Base-by-base conservation (phyloP, 768 basidiomycete genomes). In the Amanita molliuscula region DNA sequence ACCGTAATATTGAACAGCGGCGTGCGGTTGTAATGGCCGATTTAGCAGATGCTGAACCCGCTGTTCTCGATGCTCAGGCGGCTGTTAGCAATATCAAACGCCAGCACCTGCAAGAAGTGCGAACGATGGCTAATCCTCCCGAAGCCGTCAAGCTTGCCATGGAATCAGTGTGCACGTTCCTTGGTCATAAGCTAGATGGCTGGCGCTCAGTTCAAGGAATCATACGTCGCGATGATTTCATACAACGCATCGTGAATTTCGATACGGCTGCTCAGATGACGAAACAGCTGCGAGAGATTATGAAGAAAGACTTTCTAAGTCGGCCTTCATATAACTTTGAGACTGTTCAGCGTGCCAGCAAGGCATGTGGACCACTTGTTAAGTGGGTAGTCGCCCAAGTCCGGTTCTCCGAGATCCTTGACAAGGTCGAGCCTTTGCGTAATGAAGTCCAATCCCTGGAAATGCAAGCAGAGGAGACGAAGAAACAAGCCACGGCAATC, bases 331-430 rank as follows among this genome's bases (percentile, higher is more conserved):
- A 84, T 72, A 98, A 91, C 65, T 98, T 91, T 61, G 96, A 98
- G 64, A 87, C 77, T 4, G 93, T 98, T 34, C 86, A 98, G 60
- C 84, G 88, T 49, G 96, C 96, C 21, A 93, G 89, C 66, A 89
- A 84, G 70, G 96, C 96, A 25, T 98, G 95, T 61, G 96, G 96
- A 23, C 96, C 96, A 8, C 81, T 99, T 44, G 94, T 95, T 55
- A 96, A 97, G 67, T 97, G 96, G 96, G 95, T 82, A 8, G 77
- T 98, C 50, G 96, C 96, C 1, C 96, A 99, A 70, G 92, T 97
- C 44, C 81, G 81, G 26, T 99, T 91, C 73, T 97, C 96, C 9
- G 92, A 94, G 65, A 99, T 99, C 59, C 70, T 99, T 36, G 94
- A 99, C 72, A 89, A 84, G 66, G 92, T 98, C 15, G 96, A 96